Conservation (phyloP, 108 stramenopile species). For the Aurantiochytrium sp. region DNA sequence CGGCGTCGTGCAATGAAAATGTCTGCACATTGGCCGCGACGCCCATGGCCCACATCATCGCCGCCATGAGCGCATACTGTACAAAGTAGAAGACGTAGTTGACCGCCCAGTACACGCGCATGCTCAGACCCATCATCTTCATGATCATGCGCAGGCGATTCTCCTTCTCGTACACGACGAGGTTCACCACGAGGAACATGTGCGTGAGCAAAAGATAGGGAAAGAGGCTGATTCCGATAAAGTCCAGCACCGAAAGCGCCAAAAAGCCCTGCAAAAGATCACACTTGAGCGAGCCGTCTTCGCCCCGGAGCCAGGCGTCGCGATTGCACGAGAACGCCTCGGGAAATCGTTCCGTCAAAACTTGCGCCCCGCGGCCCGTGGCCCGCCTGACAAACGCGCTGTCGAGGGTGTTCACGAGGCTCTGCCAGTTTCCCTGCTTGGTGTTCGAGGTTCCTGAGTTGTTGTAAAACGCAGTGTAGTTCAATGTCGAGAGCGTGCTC, state of each 20-base stretch:
- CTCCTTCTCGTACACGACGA: slow-evolving; percentile 12
- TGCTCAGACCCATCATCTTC: slow-evolving; percentile 30
- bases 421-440: not conserved
- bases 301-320: not conserved
- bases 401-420: not conserved
- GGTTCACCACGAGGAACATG: slow-evolving; percentile 3
- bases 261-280: not conserved
- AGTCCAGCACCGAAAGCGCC: slow-evolving; percentile 9
- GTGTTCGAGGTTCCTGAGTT: not conserved
- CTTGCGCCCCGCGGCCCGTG: not conserved
- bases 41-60: slow-evolving; percentile 11
- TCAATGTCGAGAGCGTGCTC: not conserved
- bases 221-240: not conserved
- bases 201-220: not conserved
- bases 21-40: slow-evolving; percentile 7
- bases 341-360: not conserved
- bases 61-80: not conserved
- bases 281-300: not conserved
- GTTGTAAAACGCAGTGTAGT: slow-evolving; percentile 14
- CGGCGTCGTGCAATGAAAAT: slow-evolving; percentile 2
- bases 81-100: slow-evolving; percentile 13
- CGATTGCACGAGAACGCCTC: not conserved
- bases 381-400: not conserved
- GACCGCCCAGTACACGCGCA: slow-evolving; percentile 1
- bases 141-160: slow-evolving; percentile 27